Conservation (phyloP, 2,329 filamentous ascomycete species). For the Botrytis sinoallii region DNA sequence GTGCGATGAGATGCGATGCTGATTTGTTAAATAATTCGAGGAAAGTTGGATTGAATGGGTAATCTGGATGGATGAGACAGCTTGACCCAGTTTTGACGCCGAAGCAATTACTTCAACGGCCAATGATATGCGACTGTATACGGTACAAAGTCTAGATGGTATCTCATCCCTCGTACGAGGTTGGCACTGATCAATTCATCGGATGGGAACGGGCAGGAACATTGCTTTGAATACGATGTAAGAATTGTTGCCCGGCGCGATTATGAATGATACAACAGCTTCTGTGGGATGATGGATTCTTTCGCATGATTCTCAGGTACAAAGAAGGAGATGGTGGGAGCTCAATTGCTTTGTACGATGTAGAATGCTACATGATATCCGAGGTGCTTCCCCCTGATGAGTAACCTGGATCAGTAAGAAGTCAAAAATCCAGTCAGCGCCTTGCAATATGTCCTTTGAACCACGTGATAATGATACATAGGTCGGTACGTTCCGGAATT, state of each 20-base stretch:
- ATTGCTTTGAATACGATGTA: not conserved
- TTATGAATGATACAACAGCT: not conserved
- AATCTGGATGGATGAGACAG: not conserved
- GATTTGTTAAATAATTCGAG: not conserved
- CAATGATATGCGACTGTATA: constrained; percentile 4
- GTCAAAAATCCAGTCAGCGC: not conserved
- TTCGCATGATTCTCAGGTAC: not conserved
- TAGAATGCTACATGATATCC: not conserved
- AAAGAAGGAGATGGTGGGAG: not conserved
- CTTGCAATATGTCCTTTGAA: not conserved
- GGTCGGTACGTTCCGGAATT: not conserved
- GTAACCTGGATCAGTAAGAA: too few relatives aligned
- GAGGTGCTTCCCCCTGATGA: not conserved
- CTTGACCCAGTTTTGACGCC: not conserved
- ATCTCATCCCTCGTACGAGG: not conserved
- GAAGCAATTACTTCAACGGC: not conserved
- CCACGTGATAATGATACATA: not conserved
- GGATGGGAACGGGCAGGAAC: not conserved
- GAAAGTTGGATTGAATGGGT: not conserved
- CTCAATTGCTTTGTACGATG: not conserved
- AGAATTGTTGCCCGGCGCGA: not conserved
- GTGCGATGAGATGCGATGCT: not conserved
- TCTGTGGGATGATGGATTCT: not conserved
- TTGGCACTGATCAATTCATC: not conserved
- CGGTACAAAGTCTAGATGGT: not conserved